Percentiles rank a stretch among this genome's conserved stretches.
These are phyloP conservation scores for Gossypium raimondii DNA, from an alignment of 345 rosid genomes.

Conservation along the genomic window DNA sequence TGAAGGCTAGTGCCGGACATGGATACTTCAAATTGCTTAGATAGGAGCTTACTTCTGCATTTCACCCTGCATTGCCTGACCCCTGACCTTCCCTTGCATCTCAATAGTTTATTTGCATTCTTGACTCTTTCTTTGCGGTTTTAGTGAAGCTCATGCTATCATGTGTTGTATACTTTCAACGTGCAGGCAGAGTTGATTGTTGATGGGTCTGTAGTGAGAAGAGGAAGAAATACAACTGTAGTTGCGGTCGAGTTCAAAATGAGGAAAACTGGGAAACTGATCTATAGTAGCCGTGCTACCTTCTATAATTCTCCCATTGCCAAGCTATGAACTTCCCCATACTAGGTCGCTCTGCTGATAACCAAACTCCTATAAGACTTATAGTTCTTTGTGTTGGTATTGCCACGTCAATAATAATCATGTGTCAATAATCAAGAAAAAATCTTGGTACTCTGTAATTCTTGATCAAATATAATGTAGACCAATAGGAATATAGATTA, in stretches of 20 bases:
- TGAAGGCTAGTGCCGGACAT: too few relatives aligned
- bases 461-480: not conserved
- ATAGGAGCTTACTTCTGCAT: not conserved
- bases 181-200: slow-evolving; percentile 48
- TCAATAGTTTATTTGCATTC: not conserved
- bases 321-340: slow-evolving; percentile 38
- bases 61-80: not conserved
- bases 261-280: slow-evolving; percentile 46
- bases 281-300: slow-evolving; percentile 54
- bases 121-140: not conserved
- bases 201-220: slow-evolving; percentile 56
- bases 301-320: slow-evolving; percentile 47
- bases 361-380: not conserved
- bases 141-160: not conserved
- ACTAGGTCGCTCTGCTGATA: not conserved
- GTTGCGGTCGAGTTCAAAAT: slow-evolving; percentile 54
- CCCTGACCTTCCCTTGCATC: not conserved
- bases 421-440: not conserved
- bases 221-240: slow-evolving; percentile 69
- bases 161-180: not conserved
- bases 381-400: not conserved
- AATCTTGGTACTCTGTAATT: not conserved
- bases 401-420: not conserved
- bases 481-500: not conserved
- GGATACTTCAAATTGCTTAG: too few relatives aligned